Conservation (phyloP, 2,329 filamentous ascomycete genomes). For the Sporothrix brasiliensis region DNA sequence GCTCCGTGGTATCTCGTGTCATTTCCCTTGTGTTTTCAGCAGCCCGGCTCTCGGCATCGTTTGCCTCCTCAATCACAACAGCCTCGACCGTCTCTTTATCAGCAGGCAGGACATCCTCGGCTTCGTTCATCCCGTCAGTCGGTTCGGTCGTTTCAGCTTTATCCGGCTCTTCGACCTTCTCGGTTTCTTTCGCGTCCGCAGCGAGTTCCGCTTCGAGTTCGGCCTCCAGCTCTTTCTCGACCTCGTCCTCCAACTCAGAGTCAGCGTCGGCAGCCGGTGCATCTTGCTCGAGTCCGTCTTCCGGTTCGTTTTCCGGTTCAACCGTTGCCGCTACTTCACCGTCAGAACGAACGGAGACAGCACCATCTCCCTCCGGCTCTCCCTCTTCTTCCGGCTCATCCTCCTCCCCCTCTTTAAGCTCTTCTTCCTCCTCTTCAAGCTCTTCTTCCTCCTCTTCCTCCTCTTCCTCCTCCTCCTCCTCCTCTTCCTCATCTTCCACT, state of each 20-base stretch:
- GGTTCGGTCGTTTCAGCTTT: no score
- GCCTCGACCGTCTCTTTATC: not conserved
- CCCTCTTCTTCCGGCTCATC: slow-evolving; percentile 25
- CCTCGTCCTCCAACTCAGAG: slow-evolving; percentile 21
- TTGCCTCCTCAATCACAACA: slow-evolving; percentile 2
- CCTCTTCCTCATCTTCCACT: slow-evolving; percentile 19
- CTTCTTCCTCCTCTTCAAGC: slow-evolving; percentile 25
- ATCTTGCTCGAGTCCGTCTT: slow-evolving; percentile 1
- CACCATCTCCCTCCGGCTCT: slow-evolving; percentile 19
- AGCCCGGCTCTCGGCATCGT: not conserved
- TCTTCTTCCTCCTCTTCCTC: not conserved
- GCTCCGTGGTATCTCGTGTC: not conserved
- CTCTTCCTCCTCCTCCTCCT: slow-evolving; percentile 21
- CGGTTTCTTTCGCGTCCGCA: slow-evolving; percentile 3
- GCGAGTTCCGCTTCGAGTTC: slow-evolving; percentile 15
- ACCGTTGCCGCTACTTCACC: slow-evolving; percentile 14
- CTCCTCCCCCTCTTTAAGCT: slow-evolving; percentile 3
- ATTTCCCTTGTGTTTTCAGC: not conserved
- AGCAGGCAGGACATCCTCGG: not conserved
- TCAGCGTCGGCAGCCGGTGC: not conserved
- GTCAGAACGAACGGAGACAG: not conserved
- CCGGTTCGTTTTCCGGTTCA: slow-evolving; percentile 12
- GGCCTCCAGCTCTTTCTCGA: slow-evolving; percentile 24
- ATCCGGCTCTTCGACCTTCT: not conserved
- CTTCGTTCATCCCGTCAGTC: slow-evolving; percentile 3